A percentile compares a stretch with the other conserved stretches of the same genome.
These are phyloP conservation scores for Leersia perrieri DNA, from an alignment of 176 grass and related monocot species.

Conservation along the genomic window DNA sequence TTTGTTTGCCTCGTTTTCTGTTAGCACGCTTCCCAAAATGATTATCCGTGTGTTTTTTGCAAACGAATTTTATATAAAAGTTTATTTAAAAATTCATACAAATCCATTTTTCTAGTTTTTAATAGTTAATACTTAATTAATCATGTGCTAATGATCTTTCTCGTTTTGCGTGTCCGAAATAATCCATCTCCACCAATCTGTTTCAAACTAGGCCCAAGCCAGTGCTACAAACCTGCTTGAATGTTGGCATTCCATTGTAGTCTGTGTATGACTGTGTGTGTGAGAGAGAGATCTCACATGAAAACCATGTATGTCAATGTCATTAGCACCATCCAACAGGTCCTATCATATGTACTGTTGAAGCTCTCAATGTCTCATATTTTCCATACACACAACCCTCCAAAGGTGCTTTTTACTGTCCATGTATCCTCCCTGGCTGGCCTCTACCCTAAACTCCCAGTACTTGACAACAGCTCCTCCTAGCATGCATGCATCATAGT, in stretches of 20 bases:
- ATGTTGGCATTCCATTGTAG: neutral
- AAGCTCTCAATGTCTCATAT: constrained; percentile 12
- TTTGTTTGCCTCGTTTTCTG: no score
- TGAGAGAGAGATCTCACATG: neutral
- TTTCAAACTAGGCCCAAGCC: neutral
- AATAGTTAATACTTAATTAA: no score
- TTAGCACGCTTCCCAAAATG: no score
- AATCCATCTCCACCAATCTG: no score
- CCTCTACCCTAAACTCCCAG: constrained; percentile 35
- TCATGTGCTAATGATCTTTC: no score
- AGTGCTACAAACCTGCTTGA: neutral
- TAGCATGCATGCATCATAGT: constrained; percentile 1
- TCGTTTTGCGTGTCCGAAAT: no score
- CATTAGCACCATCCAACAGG: neutral
- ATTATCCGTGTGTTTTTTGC: no score
- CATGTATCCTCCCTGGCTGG: neutral
- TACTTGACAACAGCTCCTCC: constrained; percentile 45
- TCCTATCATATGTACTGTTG: constrained; percentile 10
- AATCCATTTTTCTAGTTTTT: no score
- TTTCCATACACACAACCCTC: constrained; percentile 16
- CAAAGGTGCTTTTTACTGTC: constrained; percentile 17
- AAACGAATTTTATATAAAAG: no score
- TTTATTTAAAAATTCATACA: no score
- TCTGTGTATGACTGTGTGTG: neutral
- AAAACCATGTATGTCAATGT: neutral